Evolutionary conservation across 495 filamentous ascomycete species (phyloP).

Genomic region (Penicillium antarcticum): DNA sequence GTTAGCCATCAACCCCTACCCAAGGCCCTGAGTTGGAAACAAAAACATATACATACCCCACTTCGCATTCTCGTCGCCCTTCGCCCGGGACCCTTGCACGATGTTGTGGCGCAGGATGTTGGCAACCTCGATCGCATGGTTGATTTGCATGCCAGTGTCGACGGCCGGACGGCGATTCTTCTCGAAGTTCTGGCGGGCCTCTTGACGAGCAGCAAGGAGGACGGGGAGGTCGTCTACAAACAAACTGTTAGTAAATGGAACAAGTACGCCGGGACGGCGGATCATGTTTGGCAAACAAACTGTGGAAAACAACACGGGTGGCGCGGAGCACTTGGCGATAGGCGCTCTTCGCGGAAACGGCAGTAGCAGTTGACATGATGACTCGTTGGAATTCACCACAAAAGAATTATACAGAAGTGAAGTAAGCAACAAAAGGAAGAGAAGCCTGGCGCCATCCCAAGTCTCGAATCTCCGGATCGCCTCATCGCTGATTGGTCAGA

Average conservation of each 20-base stretch:
- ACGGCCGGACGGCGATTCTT: conserved; percentile 55
- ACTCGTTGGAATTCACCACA: neutral
- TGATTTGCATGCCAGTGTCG: conserved; percentile 53
- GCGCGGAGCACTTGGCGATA: conserved; percentile 85
- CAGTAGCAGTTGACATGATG: conserved; percentile 21
- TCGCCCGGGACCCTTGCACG: conserved; percentile 70
- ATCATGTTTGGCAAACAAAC: conserved; percentile 40
- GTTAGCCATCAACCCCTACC: conserved; percentile 9
- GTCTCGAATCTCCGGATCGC: conserved; percentile 24
- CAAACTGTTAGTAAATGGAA: neutral
- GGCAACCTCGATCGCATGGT: conserved; percentile 81
- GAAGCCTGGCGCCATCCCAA: neutral
- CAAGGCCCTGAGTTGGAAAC: too few species aligned
- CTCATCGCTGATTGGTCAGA: conserved; percentile 28
- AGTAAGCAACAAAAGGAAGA: conserved; percentile 4
- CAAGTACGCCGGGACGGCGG: neutral
- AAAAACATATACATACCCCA: conserved; percentile 59
- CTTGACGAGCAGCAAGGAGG: conserved; percentile 63
- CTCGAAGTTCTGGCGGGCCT: conserved; percentile 71
- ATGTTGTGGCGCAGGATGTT: conserved; percentile 77
- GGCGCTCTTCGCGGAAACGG: conserved; percentile 64
- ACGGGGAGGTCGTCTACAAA: conserved; percentile 62
- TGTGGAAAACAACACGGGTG: conserved; percentile 76
- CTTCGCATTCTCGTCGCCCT: conserved; percentile 49
- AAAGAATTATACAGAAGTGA: neutral